Evolutionary conservation across 169 alveolate species (phyloP).

Genomic region (Besnoitia besnoiti): DNA sequence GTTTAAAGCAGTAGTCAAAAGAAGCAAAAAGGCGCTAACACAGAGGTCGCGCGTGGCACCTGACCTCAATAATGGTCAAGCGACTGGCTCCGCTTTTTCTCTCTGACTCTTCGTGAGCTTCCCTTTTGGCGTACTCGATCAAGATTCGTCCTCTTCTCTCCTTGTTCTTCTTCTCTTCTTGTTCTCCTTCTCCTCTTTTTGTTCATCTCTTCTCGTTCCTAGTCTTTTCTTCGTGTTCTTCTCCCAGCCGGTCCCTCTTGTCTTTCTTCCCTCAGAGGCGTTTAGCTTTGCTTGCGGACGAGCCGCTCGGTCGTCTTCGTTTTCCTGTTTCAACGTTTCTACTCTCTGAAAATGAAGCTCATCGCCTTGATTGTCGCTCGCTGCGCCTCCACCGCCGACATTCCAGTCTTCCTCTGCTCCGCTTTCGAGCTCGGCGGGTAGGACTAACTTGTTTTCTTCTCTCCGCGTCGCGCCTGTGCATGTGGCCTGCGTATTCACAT

Average conservation of each 20-base stretch:
- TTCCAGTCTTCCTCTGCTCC: slow-evolving; percentile 11
- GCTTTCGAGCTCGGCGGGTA: slow-evolving; percentile 44
- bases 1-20: no score
- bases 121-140: no score
- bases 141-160: neutral
- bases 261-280: neutral
- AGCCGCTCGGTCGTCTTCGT: neutral
- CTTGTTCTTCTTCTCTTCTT: neutral
- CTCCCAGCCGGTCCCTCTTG: no score
- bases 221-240: neutral
- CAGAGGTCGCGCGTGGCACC: no score
- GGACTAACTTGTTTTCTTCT: neutral
- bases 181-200: neutral
- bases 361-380: slow-evolving; percentile 24
- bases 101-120: no score
- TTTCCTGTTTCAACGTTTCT: neutral
- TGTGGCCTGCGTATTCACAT: no score
- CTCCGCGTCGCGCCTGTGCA: neutral
- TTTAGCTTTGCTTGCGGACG: no score
- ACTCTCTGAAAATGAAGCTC: slow-evolving; percentile 14
- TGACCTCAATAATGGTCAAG: no score
- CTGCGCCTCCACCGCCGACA: slow-evolving; percentile 9
- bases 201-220: neutral
- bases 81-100: no score
- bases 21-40: no score